Evolutionary conservation across 768 basidiomycete genomes (phyloP).

Genomic region (Rhizopogon vesiculosus): DNA sequence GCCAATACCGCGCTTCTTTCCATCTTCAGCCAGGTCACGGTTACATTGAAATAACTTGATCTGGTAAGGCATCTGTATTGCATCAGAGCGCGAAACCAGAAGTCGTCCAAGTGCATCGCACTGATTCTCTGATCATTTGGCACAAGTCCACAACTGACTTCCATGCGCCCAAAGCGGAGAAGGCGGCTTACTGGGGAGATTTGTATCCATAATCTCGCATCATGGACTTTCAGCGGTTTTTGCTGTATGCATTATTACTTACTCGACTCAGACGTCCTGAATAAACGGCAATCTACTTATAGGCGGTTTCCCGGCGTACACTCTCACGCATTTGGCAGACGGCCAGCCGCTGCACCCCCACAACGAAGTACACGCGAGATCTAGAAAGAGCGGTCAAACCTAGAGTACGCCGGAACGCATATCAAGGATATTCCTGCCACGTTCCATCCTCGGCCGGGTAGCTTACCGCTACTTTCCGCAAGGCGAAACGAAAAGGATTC

Average conservation of each 20-base stretch:
- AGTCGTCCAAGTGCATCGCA: background rate
- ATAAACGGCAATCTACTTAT: background rate
- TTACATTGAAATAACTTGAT: background rate
- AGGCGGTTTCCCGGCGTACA: background rate
- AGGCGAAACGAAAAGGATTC: background rate
- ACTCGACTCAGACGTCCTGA: background rate
- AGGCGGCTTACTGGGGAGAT: background rate
- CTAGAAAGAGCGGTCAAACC: background rate
- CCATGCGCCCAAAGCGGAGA: background rate
- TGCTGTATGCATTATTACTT: too few species aligned
- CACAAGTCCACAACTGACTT: background rate
- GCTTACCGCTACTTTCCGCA: background rate
- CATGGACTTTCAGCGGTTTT: slow-evolving; percentile 1
- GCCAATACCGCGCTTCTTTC: background rate
- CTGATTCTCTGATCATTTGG: background rate
- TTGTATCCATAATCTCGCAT: background rate
- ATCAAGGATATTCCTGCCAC: background rate
- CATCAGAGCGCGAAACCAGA: background rate
- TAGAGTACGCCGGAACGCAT: background rate
- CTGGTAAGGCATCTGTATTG: background rate
- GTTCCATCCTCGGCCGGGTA: background rate
- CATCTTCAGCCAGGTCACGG: background rate
- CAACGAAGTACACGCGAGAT: background rate
- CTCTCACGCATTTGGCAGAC: background rate
- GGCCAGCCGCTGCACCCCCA: background rate